These are phyloP conservation scores for Colletotrichum lupini DNA, from an alignment of 2,329 filamentous ascomycete genomes.

Conservation along the genomic window DNA sequence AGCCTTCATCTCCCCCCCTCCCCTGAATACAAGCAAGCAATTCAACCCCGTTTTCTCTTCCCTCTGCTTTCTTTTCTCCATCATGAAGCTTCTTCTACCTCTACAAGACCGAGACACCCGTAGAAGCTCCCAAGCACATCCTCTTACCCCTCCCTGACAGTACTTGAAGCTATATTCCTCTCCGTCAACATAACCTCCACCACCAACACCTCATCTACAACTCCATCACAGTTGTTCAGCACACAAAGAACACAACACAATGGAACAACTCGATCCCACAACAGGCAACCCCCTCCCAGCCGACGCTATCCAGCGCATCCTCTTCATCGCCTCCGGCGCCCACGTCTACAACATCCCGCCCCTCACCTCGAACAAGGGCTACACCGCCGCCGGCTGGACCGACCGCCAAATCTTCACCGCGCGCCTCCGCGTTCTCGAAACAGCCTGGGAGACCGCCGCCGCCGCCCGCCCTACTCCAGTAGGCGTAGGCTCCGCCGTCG, in stretches of 20 bases:
- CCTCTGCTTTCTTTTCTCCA: not conserved
- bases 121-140: not conserved
- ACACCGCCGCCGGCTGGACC: conserved; percentile 83
- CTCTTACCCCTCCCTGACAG: not conserved
- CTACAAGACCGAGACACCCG: conserved; percentile 3
- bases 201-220: not conserved
- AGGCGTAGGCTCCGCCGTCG: conserved; percentile 29
- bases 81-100: conserved; percentile 18
- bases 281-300: conserved; percentile 75
- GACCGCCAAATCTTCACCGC: conserved; percentile 86
- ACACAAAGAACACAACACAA: conserved; percentile 42
- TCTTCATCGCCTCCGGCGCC: conserved; percentile 79
- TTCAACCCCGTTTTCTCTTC: conserved; percentile 6
- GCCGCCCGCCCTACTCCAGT: conserved; percentile 38
- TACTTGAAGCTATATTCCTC: not conserved
- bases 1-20: conserved; percentile 29
- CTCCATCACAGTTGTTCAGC: not conserved
- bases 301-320: conserved; percentile 85
- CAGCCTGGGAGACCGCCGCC: conserved; percentile 60
- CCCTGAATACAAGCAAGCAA: conserved; percentile 17
- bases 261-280: conserved; percentile 76
- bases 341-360: conserved; percentile 92
- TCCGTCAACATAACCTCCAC: too few species aligned
- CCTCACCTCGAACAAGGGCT: conserved; percentile 80
- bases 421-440: conserved; percentile 82